phyloP scores from a whole-genome alignment of 306 rosid genomes.

The Pachyrhizus erosus region DNA sequence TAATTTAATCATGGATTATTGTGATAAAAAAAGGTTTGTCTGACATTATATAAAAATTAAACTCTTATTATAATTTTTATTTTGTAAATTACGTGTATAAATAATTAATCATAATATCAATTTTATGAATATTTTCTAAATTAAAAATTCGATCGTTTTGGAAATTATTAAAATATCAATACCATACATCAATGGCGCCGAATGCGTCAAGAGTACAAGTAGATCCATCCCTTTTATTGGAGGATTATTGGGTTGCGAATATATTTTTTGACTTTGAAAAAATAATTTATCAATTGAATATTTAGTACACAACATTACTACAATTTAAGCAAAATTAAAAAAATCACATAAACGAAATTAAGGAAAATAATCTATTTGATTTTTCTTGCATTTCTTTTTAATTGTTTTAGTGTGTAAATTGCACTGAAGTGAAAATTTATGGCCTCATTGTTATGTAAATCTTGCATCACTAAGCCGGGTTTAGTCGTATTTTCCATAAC shows the following conservation, averaged over 20 bases:
- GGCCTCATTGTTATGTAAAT: no score
- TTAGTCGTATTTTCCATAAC: no score
- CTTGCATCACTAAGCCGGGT: no score
- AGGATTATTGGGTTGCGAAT: not conserved
- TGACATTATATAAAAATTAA: no score
- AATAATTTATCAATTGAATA: not conserved
- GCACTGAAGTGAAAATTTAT: no score
- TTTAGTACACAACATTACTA: not conserved
- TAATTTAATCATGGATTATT: no score
- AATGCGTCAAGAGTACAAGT: not conserved
- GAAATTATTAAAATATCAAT: not conserved
- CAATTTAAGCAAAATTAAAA: not conserved
- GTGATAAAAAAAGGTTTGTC: no score
- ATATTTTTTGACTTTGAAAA: no score
- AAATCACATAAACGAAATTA: not conserved
- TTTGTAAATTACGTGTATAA: not conserved
- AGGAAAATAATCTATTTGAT: no score
- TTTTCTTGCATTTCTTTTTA: no score
- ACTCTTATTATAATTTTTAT: no score
- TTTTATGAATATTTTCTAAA: not conserved
- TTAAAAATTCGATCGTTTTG: not conserved
- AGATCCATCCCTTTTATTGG: not conserved
- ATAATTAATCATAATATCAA: not conserved
- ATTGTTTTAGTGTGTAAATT: no score
- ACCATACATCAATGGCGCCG: not conserved